Evolutionary conservation across 441 rosid genomes (phyloP).

Genomic region (Erodium texanum): DNA sequence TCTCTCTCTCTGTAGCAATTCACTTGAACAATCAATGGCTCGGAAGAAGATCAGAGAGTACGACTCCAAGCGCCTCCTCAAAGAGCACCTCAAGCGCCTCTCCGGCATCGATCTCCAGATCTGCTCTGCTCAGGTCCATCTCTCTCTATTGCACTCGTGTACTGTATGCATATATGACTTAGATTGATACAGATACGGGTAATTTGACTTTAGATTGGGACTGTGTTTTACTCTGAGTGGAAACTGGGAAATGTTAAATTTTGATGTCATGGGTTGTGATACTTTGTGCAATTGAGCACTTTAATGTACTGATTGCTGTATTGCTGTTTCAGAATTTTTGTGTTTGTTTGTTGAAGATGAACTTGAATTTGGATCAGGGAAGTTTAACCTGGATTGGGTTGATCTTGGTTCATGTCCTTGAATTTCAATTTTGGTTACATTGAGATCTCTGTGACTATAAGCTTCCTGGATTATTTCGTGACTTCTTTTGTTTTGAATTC

Average conservation of each 20-base stretch:
- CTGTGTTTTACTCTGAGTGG: not conserved
- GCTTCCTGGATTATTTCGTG: not conserved
- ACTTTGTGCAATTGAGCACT: not conserved
- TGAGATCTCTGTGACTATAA: not conserved
- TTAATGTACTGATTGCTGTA: too few species aligned
- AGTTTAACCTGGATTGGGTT: not conserved
- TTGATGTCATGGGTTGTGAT: not conserved
- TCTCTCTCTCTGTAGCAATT: not conserved
- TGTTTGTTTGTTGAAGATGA: not conserved
- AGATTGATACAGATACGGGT: not conserved
- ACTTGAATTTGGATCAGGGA: not conserved
- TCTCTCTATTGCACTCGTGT: not conserved
- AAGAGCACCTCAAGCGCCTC: slow-evolving; percentile 26
- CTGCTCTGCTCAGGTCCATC: slow-evolving; percentile 24
- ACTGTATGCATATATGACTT: too few species aligned
- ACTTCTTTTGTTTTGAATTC: not conserved
- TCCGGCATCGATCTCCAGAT: slow-evolving; percentile 22
- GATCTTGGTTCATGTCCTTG: not conserved
- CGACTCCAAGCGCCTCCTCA: slow-evolving; percentile 26
- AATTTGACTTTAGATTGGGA: not conserved
- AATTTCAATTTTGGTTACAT: not conserved
- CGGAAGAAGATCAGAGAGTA: slow-evolving; percentile 30
- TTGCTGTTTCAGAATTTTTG: too few species aligned
- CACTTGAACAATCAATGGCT: slow-evolving; percentile 16
- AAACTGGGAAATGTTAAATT: not conserved